These are phyloP conservation scores for Sphagnum fallax DNA, from an alignment of 228 moss, liverwort and hornwort species.

Conservation along the genomic window DNA sequence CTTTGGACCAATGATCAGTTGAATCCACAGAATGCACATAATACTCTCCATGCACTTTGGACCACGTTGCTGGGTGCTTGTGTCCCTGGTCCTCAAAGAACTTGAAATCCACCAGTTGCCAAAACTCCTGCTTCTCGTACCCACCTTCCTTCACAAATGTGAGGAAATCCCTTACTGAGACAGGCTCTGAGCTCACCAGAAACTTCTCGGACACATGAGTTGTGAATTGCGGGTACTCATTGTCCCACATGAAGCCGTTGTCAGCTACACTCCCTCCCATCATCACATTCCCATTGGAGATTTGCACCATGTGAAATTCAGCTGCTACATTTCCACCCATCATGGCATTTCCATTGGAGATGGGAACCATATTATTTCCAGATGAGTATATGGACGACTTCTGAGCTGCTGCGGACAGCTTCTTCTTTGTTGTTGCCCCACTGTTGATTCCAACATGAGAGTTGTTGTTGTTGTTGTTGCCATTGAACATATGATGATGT, in stretches of 20 bases:
- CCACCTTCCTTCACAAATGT: slow-evolving; percentile 31
- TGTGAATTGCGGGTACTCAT: slow-evolving; percentile 22
- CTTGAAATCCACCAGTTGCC: slow-evolving; percentile 21
- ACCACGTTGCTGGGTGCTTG: slow-evolving; percentile 34
- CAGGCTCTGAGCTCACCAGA: slow-evolving; percentile 15
- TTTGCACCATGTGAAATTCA: not conserved
- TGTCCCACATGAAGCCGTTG: slow-evolving; percentile 34
- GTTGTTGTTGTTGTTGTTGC: no score
- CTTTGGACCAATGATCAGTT: slow-evolving; percentile 33
- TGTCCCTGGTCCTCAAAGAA: slow-evolving; percentile 20
- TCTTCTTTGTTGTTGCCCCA: no score
- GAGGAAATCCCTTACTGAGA: slow-evolving; percentile 27
- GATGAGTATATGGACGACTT: no score
- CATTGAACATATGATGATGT: no score
- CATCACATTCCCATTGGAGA: slow-evolving; percentile 15
- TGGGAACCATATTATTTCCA: no score
- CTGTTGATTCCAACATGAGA: no score
- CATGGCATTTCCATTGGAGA: no score
- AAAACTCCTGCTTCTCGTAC: slow-evolving; percentile 21
- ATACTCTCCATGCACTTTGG: slow-evolving; percentile 14
- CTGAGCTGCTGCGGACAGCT: no score
- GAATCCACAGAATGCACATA: slow-evolving; percentile 27
- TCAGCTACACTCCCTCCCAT: slow-evolving; percentile 16
- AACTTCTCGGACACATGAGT: slow-evolving; percentile 9
- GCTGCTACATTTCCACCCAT: no score